Evolutionary conservation across 2,329 filamentous ascomycete species (phyloP), one percentile per base, ranked within the genome.

Genomic region (Basipetospora chlamydospora): DNA sequence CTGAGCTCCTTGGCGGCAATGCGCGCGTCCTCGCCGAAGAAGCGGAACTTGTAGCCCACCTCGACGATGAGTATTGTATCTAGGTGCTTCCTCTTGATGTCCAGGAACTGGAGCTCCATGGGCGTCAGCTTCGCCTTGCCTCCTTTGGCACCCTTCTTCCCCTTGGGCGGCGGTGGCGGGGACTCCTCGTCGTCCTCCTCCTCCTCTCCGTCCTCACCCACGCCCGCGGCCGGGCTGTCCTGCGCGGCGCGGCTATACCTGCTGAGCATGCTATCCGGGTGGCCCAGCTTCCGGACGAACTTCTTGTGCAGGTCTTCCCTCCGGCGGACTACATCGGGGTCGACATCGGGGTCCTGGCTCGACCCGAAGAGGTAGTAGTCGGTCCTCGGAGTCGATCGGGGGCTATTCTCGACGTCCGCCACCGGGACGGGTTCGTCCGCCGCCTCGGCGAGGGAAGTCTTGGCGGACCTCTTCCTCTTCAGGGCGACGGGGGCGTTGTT

Each of bases 11-110:
- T 93, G 10, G 87, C 83, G 4, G 88, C 90, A 37, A 76, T 73
- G 37, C 86, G 73, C 7, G 90, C 90, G 61, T 98, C 90, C 49
- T 96, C 88, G 9, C 90, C 90, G 51, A 94, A 94, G 61, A 98
- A 94, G 23, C 82, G 78, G 59, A 93, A 98, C 54, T 98, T 98
- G 61, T 98, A 98, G 35, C 90, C 90, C 7, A 96, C 90, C 54
- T 98, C 88, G 36, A 96, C 77, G 10, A 96, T 81, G 37, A 98
- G 66, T 15, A 98, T 49, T 0, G 88, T 90, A 52, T 96, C 90
- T 61, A 85, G 70, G 52, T 96, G 78, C 47, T 88, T 83, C 41
- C 77, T 70, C 60, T 98, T 98, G 56, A 98, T 93, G 13, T 93
- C 87, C 5, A 98, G 67, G 40, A 94, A 81, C 49, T 96, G 90